Evolutionary conservation across 495 filamentous ascomycete species (phyloP).

Genomic region (Cenococcum geophilum): DNA sequence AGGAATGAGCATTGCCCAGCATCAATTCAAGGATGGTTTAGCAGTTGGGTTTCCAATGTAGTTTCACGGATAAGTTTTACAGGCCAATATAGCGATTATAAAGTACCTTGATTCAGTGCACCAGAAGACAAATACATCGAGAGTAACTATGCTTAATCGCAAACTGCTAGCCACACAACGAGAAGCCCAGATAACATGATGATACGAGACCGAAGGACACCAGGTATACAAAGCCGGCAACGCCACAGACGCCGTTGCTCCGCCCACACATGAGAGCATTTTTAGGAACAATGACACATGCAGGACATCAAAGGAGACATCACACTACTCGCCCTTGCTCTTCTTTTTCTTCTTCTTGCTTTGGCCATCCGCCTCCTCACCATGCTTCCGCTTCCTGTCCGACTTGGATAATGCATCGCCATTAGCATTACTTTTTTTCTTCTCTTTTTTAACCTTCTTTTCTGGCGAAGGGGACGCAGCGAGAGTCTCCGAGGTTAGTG

Average conservation of each 20-base stretch:
- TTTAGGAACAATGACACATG: background rate
- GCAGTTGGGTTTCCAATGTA: no score
- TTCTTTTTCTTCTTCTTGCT: constrained; percentile 32
- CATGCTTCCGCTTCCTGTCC: constrained; percentile 26
- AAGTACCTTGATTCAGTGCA: background rate
- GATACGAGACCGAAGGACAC: background rate
- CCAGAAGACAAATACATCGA: background rate
- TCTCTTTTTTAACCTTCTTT: constrained; percentile 37
- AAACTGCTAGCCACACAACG: background rate
- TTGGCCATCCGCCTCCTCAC: constrained; percentile 18
- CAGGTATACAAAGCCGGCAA: background rate
- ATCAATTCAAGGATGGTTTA: no score
- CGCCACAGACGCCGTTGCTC: background rate
- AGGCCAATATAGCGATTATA: background rate
- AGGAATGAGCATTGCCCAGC: no score
- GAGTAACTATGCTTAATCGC: background rate
- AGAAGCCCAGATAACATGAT: background rate
- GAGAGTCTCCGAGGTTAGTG: no score
- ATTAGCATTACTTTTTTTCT: constrained; percentile 6
- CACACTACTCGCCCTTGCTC: constrained; percentile 24
- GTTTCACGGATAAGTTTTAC: background rate
- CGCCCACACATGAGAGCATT: background rate
- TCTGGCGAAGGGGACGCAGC: constrained; percentile 9
- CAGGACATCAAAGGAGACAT: background rate
- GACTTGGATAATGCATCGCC: background rate